A percentile compares a stretch with the other conserved stretches of the same genome.
Conservation (phyloP, 768 basidiomycete species). For the Phaffia tasmanica region DNA sequence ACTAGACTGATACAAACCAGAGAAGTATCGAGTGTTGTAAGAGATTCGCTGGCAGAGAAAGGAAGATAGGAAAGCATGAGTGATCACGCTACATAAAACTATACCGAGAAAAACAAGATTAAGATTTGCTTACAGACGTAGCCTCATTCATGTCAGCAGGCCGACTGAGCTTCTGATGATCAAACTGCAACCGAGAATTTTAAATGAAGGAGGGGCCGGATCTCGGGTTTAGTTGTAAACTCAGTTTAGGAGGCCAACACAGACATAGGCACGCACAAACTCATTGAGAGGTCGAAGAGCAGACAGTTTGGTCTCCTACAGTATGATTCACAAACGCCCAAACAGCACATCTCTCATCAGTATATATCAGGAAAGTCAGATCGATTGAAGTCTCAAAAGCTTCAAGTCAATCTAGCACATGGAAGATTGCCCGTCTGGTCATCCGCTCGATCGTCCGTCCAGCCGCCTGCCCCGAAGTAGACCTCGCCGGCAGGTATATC, state of each 20-base stretch:
- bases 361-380: too few relatives aligned
- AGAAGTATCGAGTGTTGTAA: conserved; percentile 58
- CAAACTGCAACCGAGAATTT: conserved; percentile 31
- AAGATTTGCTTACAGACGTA: conserved; percentile 31
- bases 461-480: background rate
- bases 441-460: background rate
- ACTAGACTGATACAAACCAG: conserved; percentile 41
- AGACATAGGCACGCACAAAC: conserved; percentile 29
- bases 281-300: conserved; percentile 36
- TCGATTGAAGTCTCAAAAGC: too few relatives aligned
- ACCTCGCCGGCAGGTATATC: background rate
- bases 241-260: background rate
- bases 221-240: background rate
- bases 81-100: background rate
- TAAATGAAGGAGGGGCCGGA: background rate
- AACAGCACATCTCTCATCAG: background rate
- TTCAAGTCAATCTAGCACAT: too few relatives aligned
- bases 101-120: background rate
- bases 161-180: conserved; percentile 36
- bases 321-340: conserved; percentile 1
- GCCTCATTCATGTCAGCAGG: conserved; percentile 38
- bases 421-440: too few relatives aligned
- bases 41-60: conserved; percentile 58
- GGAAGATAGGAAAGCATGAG: background rate
- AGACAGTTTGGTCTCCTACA: conserved; percentile 36